Base-by-base conservation (phyloP, 2,329 filamentous ascomycete genomes). In the Microdochium paspali region DNA sequence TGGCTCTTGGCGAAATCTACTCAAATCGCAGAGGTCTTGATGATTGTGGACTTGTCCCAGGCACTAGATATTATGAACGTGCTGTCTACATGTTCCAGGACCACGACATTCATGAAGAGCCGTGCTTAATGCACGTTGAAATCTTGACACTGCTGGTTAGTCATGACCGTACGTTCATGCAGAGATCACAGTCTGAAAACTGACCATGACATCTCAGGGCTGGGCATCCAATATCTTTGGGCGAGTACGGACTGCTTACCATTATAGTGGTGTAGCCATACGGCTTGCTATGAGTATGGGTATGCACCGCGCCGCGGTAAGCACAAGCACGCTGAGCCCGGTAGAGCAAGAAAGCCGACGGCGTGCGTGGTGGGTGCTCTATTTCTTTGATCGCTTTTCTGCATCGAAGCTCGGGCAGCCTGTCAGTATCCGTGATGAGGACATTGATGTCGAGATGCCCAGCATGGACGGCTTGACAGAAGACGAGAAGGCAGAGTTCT, bases 1-100 rank as follows among this genome's bases (percentile, higher is more conserved):
- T 72, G 57, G 66, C 67, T 0, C 59, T 72, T 35, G 69, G 69
- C 0, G 67, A 72, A 45, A 66, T 69, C 2, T 72, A 72, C 48
- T 69, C 68, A 0, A 66, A 66, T 44, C 55, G 66, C 1, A 62
- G 64, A 2, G 55, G 55, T 0, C 53, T 56, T 0, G 58, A 53
- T 49, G 63, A 49, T 53, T 62, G 47, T 12, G 35, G 35, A 3
- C 35, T 40, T 12, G 67, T 72, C 1, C 69, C 70, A 0, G 70
- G 69, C 0, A 69, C 67, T 1, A 62, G 64, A 1, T 72, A 70
- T 43, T 72, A 70, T 53, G 60, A 69, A 3, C 58, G 60, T 6
- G 61, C 69, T 1, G 60, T 72, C 46, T 62, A 59, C 2, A 44
- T 70, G 20, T 56, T 70, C 12, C 67, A 67, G n/a, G 63, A 71